Conservation (phyloP, 371 early-diverging fungal species). For the Zychaea mexicana region DNA sequence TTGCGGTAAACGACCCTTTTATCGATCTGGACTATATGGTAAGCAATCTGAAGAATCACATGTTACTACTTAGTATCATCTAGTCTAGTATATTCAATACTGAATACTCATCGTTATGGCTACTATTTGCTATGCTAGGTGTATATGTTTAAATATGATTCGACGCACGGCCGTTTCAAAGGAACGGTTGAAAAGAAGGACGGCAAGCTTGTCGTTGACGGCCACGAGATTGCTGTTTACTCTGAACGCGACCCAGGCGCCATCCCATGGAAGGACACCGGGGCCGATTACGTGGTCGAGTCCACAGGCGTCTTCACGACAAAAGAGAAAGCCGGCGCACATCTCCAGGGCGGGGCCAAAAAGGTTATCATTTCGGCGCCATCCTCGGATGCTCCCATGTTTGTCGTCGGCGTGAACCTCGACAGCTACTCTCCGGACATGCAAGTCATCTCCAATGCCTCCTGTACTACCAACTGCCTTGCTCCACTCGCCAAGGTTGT, state of each 20-base stretch:
- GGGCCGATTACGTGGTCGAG: conserved; percentile 97
- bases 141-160: conserved; percentile 98
- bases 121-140: conserved; percentile 47
- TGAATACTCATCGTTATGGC: background rate
- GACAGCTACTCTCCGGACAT: conserved; percentile 84
- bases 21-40: conserved; percentile 95
- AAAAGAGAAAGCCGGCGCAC: conserved; percentile 85
- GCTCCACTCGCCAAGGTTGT: conserved; percentile 99
- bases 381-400: conserved; percentile 90
- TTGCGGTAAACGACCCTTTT: conserved; percentile 99
- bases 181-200: conserved; percentile 77
- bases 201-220: conserved; percentile 85
- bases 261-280: conserved; percentile 92
- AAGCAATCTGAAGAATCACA: conserved; percentile 1
- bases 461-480: conserved; percentile 99
- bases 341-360: conserved; percentile 95
- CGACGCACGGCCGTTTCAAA: conserved; percentile 95
- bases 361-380: conserved; percentile 99
- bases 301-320: conserved; percentile 99
- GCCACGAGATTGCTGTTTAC: conserved; percentile 35
- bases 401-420: conserved; percentile 94
- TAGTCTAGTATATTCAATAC: background rate
- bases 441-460: conserved; percentile 97
- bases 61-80: background rate
- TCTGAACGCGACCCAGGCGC: conserved; percentile 62